Evolutionary conservation across 2,329 filamentous ascomycete genomes (phyloP).

Genomic region (Endoconidiophora laricicola): DNA sequence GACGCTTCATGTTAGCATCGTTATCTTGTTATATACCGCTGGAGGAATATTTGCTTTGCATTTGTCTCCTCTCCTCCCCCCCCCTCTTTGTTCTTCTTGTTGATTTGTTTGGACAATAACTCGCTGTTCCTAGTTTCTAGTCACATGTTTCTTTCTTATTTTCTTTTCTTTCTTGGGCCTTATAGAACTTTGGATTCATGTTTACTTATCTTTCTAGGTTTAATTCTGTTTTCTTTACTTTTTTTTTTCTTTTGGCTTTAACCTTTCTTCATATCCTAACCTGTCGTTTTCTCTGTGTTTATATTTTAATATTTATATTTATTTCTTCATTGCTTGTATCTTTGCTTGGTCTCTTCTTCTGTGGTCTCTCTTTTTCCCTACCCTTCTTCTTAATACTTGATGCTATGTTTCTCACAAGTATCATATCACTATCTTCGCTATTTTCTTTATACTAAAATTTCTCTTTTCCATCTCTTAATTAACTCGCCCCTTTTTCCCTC

Average conservation of each 20-base stretch:
- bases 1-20: no score
- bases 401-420: neutral
- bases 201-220: constrained; percentile 1
- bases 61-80: no score
- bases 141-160: neutral
- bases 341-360: neutral
- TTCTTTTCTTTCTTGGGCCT: constrained; percentile 1
- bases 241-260: neutral
- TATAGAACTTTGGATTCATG: neutral
- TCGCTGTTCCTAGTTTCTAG: neutral
- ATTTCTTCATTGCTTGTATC: constrained; percentile 1
- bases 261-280: neutral
- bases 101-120: neutral
- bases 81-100: no score
- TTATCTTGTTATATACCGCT: no score
- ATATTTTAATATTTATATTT: neutral
- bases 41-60: no score
- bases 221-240: constrained; percentile 3
- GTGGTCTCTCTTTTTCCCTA: constrained; percentile 3
- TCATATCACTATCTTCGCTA: no score
- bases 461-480: no score
- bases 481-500: no score
- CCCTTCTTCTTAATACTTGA: neutral
- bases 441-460: no score
- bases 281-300: neutral